Base-by-base conservation (phyloP, 2,329 filamentous ascomycete genomes). In the Hypoxylon sp. region DNA sequence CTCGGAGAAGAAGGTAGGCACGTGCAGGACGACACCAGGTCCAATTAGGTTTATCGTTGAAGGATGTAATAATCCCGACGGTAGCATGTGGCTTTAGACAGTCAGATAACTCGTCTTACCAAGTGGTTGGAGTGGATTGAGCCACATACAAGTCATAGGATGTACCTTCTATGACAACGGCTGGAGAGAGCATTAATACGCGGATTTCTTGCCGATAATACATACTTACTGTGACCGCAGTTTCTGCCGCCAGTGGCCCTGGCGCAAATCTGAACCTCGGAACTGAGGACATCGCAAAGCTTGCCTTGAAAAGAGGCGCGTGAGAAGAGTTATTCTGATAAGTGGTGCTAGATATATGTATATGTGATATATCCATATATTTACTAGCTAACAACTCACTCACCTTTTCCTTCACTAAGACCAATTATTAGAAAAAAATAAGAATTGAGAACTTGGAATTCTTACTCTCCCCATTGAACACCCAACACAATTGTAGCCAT, bases 11-110 rank as follows among this genome's bases (percentile, higher is more conserved):
- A 92, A 91, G 59, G 84, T 83, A 19, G 88, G 88, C 74, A 79
- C 75, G 52, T 79, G 75, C 37, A 78, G 75, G 50, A 61, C 87
- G 44, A 88, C 86, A 51, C 85, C 91, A 53, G 90, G 91, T 66
- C 91, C 92, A 77, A 94, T 91, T 63, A 94, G 83, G 81, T 94
- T 94, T 74, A 88, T 85, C 78, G 88, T 92, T 47, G 83, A 82
- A 5, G 91, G 90, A 77, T 91, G 92, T 72, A 94, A 84, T 67
- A 94, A 86, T 66, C 92, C 92, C 62, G 88, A 92, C 24, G 90
- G 87, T 54, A 91, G 81, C 65, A 92, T 85, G 78, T 91, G 87
- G 71, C 67, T 67, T 60, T 19, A 9, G 46, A 52, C 17, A 11
- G 39, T 70, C 3, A 66, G 59, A 14, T 5, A 56, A 3, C 39